These are phyloP conservation scores for Colletotrichum lindemuthianum DNA, from an alignment of 2,329 filamentous ascomycete species.

Conservation along the genomic window DNA sequence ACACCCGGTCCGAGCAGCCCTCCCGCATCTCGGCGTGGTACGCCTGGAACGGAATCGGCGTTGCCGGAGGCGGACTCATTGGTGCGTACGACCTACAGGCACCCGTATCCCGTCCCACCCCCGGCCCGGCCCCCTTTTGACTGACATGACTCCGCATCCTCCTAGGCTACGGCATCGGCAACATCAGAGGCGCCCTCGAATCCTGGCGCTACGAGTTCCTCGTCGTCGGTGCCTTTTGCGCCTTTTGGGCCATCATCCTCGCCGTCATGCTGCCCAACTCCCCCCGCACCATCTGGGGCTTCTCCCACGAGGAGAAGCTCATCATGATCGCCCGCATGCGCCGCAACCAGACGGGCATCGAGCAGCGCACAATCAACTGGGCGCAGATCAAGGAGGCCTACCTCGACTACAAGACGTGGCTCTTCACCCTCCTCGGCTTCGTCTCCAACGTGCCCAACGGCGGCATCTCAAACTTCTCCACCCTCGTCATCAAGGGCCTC, in stretches of 20 bases:
- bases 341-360: constrained; percentile 67
- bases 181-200: constrained; percentile 64
- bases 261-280: constrained; percentile 66
- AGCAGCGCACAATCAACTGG: constrained; percentile 65
- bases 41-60: constrained; percentile 66
- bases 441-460: constrained; percentile 67
- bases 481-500: constrained; percentile 68
- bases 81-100: constrained; percentile 38
- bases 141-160: too few species aligned
- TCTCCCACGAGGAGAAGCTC: constrained; percentile 61
- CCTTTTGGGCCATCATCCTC: constrained; percentile 68
- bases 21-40: constrained; percentile 69
- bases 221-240: constrained; percentile 68
- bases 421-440: constrained; percentile 64
- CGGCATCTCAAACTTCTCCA: constrained; percentile 68
- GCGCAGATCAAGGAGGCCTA: constrained; percentile 66
- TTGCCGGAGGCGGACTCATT: constrained; percentile 64
- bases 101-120: too few species aligned
- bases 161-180: constrained; percentile 68
- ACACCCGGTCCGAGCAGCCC: constrained; percentile 70
- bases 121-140: too few species aligned
- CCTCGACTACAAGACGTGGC: constrained; percentile 66
- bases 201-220: constrained; percentile 77
- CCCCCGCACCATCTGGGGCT: constrained; percentile 62
- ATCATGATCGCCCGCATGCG: constrained; percentile 65